Evolutionary conservation across 1,139 yeast genomes (phyloP).

Genomic region (Candida labiduridarum): DNA sequence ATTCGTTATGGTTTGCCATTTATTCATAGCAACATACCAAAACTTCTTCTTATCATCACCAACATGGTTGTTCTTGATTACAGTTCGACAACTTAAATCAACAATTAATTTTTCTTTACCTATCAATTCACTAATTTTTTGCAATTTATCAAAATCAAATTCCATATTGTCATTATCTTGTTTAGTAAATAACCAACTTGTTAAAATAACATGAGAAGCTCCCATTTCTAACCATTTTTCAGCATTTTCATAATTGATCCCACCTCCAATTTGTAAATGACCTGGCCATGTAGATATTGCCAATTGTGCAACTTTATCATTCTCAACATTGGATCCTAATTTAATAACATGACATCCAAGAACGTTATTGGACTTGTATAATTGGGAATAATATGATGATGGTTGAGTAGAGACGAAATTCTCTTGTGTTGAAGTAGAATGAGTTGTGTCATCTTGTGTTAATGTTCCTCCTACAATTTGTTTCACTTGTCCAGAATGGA

Average conservation of each 20-base stretch:
- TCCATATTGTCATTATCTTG: constrained; percentile 39
- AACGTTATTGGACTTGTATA: constrained; percentile 62
- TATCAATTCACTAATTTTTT: constrained; percentile 47
- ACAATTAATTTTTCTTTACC: constrained; percentile 78
- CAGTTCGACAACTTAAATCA: constrained; percentile 82
- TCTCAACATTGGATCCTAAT: constrained; percentile 72
- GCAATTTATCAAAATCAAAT: constrained; percentile 59
- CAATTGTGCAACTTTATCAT: constrained; percentile 78
- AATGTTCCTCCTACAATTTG: constrained; percentile 96
- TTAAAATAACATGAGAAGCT: constrained; percentile 87
- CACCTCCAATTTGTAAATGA: constrained; percentile 88
- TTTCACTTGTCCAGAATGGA: constrained; percentile 92
- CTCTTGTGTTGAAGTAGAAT: constrained; percentile 50
- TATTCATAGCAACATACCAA: constrained; percentile 96
- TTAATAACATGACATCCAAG: constrained; percentile 91
- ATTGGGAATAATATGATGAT: constrained; percentile 72
- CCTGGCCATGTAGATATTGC: constrained; percentile 80
- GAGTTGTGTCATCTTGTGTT: constrained; percentile 47
- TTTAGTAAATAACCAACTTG: constrained; percentile 80
- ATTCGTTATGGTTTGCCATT: constrained; percentile 90
- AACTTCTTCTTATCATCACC: constrained; percentile 26
- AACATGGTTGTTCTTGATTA: constrained; percentile 20
- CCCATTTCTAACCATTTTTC: constrained; percentile 66
- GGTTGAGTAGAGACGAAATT: constrained; percentile 82
- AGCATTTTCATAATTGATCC: constrained; percentile 77